Conservation (phyloP, 768 basidiomycete genomes). For the Grammothele lineata region DNA sequence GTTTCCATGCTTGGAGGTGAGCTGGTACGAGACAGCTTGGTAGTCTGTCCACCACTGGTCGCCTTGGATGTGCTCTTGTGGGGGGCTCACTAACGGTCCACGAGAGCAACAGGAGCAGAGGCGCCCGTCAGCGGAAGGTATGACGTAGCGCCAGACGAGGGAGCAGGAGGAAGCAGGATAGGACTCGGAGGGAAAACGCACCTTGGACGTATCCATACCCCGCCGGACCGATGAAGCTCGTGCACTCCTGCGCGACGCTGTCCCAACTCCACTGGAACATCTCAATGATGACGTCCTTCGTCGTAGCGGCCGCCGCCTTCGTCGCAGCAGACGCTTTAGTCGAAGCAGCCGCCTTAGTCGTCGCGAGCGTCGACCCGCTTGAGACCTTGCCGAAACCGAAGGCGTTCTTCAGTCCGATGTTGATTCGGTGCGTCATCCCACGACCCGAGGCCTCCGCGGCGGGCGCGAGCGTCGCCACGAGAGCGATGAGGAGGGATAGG, state of each 20-base stretch:
- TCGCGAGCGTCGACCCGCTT: too few relatives aligned
- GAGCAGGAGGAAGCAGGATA: too few relatives aligned
- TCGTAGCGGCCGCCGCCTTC: background rate
- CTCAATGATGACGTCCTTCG: conserved; percentile 52
- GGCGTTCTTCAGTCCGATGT: too few relatives aligned
- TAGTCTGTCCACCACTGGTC: conserved; percentile 75
- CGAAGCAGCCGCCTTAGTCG: too few relatives aligned
- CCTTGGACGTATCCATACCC: conserved; percentile 71
- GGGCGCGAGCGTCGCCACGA: background rate
- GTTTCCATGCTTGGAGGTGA: conserved; percentile 63
- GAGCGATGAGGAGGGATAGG: background rate
- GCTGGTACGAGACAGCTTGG: conserved; percentile 59
- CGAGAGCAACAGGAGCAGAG: background rate
- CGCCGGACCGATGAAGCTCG: conserved; percentile 60
- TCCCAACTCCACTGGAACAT: conserved; percentile 65
- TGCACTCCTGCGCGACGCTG: conserved; percentile 60
- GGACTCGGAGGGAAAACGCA: conserved; percentile 7
- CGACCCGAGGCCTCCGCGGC: background rate
- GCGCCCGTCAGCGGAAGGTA: too few relatives aligned
- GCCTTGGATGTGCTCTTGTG: conserved; percentile 56
- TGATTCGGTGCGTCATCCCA: too few relatives aligned
- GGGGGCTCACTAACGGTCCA: conserved; percentile 36
- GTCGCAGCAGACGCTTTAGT: too few relatives aligned
- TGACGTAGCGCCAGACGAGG: too few relatives aligned
- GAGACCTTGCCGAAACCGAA: too few relatives aligned